Evolutionary conservation across 768 basidiomycete genomes (phyloP).

Genomic region (Tricholoma furcatifolium): DNA sequence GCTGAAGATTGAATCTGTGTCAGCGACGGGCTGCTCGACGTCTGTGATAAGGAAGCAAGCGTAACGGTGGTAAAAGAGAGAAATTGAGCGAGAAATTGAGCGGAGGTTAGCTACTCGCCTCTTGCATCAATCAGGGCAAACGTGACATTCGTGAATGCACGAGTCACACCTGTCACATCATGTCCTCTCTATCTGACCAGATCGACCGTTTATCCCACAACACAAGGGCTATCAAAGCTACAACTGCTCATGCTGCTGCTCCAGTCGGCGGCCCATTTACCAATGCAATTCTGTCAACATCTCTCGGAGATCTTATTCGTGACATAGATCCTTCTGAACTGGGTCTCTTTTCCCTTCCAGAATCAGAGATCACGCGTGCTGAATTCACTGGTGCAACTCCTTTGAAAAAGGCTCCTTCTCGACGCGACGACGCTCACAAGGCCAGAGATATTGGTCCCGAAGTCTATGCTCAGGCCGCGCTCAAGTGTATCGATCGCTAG

Average conservation of each 20-base stretch:
- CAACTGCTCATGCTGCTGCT: conserved; percentile 34
- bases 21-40: not conserved
- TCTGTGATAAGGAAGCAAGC: not conserved
- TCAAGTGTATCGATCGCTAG: conserved; percentile 80
- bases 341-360: conserved; percentile 66
- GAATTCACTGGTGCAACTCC: conserved; percentile 74
- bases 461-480: conserved; percentile 70
- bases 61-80: not conserved
- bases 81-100: not conserved
- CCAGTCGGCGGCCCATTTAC: conserved; percentile 51
- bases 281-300: conserved; percentile 57
- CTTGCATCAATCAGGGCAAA: not conserved
- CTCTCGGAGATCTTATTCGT: conserved; percentile 75
- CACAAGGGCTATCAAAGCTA: conserved; percentile 49
- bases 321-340: conserved; percentile 78
- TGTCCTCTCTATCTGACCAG: conserved; percentile 62
- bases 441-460: conserved; percentile 62
- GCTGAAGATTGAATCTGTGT: not conserved
- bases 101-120: not conserved
- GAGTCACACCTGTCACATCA: conserved; percentile 20
- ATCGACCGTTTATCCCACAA: conserved; percentile 62
- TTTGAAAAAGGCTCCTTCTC: conserved; percentile 44
- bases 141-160: not conserved
- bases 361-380: conserved; percentile 54
- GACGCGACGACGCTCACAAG: conserved; percentile 37